Evolutionary conservation across 2,329 filamentous ascomycete species (phyloP).

Genomic region (Scytalidium lignicola): DNA sequence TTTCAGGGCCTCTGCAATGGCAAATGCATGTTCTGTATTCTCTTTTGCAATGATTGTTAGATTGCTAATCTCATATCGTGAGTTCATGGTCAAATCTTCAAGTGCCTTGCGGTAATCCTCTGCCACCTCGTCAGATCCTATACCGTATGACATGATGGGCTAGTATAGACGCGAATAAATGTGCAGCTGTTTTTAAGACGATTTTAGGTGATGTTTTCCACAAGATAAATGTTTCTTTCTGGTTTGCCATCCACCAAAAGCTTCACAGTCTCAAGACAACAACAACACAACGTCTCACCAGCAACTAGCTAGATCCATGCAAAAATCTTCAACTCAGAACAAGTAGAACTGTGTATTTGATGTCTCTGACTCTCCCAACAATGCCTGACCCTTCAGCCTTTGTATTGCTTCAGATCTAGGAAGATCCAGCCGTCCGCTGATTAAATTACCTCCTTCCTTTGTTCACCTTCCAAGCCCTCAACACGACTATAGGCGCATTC

Average conservation of each 20-base stretch:
- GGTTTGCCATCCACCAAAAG: constrained; percentile 17
- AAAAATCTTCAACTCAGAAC: constrained; percentile 29
- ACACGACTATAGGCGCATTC: background rate
- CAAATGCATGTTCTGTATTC: constrained; percentile 91
- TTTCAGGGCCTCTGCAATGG: constrained; percentile 84
- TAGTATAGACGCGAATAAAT: constrained; percentile 16
- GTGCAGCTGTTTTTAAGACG: constrained; percentile 15
- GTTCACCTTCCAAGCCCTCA: constrained; percentile 13
- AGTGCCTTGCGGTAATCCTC: constrained; percentile 92
- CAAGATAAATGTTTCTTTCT: constrained; percentile 20
- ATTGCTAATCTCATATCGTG: constrained; percentile 93
- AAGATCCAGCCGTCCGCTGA: constrained; percentile 15
- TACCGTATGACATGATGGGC: constrained; percentile 57
- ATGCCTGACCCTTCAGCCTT: constrained; percentile 14
- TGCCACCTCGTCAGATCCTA: constrained; percentile 73
- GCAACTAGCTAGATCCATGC: constrained; percentile 31
- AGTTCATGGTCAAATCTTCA: constrained; percentile 86
- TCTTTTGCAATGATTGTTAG: constrained; percentile 96
- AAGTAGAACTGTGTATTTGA: constrained; percentile 32
- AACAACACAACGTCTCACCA: constrained; percentile 25
- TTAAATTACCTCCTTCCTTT: constrained; percentile 13
- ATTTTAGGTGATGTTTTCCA: constrained; percentile 16
- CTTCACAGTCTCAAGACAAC: constrained; percentile 17
- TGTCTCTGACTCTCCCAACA: constrained; percentile 23
- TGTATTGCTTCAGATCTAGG: constrained; percentile 11